phyloP scores from a whole-genome alignment of 805 yeast genomes.

The Candida patagonica region DNA sequence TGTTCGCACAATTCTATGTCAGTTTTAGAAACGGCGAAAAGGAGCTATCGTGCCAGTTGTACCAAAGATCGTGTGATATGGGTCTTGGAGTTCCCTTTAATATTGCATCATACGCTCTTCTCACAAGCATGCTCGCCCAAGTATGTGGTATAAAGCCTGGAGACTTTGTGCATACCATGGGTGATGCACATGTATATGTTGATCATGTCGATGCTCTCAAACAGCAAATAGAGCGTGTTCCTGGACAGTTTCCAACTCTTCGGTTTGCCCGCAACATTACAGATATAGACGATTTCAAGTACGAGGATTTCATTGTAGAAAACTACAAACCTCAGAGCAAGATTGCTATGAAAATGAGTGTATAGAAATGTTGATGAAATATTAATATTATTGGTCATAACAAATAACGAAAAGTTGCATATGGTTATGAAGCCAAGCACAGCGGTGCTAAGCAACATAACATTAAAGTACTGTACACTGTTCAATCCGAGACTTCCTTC shows the following conservation, averaged over 20 bases:
- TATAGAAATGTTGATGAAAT: slow-evolving; percentile 32
- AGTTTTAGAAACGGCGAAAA: slow-evolving; percentile 65
- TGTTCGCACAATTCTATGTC: slow-evolving; percentile 91
- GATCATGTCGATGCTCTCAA: slow-evolving; percentile 90
- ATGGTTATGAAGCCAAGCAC: too few species aligned
- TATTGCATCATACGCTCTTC: slow-evolving; percentile 89
- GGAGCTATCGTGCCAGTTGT: slow-evolving; percentile 74
- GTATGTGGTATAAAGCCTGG: slow-evolving; percentile 95
- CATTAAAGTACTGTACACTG: too few species aligned
- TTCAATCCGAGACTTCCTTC: too few species aligned
- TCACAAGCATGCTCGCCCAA: slow-evolving; percentile 91
- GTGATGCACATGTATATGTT: slow-evolving; percentile 91
- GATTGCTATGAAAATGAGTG: slow-evolving; percentile 97
- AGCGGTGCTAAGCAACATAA: too few species aligned
- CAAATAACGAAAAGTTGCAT: too few species aligned
- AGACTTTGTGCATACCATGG: slow-evolving; percentile 89
- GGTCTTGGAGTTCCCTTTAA: slow-evolving; percentile 99
- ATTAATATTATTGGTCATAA: not conserved
- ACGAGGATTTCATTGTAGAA: slow-evolving; percentile 75
- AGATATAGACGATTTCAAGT: slow-evolving; percentile 77
- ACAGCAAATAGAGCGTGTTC: slow-evolving; percentile 66
- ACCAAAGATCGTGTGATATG: slow-evolving; percentile 98
- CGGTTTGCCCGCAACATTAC: slow-evolving; percentile 56
- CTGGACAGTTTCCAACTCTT: slow-evolving; percentile 74
- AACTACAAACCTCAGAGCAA: slow-evolving; percentile 75